Base-by-base conservation (phyloP, 176 grass and related monocot species). In the Phragmites australis region DNA sequence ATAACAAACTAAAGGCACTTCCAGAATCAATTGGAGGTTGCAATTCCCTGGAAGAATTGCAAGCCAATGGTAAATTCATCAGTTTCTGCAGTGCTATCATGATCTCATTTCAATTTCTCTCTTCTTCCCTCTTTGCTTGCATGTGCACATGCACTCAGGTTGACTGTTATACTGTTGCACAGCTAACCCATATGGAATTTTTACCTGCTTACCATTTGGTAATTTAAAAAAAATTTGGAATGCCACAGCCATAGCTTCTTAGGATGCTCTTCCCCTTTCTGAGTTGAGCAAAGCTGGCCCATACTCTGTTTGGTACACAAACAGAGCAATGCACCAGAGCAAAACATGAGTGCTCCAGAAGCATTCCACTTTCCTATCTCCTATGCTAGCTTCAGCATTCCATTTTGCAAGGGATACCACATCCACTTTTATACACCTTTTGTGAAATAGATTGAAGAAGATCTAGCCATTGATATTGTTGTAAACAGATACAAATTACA, bases 21-120 rank as follows among this genome's bases (percentile, higher is more conserved):
- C 96, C 96, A 17, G 92, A 93, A 71, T 91, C 96, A 89, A 98
- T 98, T 42, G 96, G 92, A 69, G 66, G 72, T 29, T 98, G 96
- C 82, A 84, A 56, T 78, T 88, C 92, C 65, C 89, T 98, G 61
- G 96, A 98, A 88, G 92, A 98, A 86, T 81, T 98, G 50, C 96
- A 95, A 37, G 96, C 92, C 57, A 93, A 89, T 87, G 96, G 96
- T 95, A 93, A 48, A 46, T 54, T 34, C 6, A 31, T 42, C 70
- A 13, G 14, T 60, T 85, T 71, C 65, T 49, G 40, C 77, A 53
- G 55, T 54, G 49, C 44, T 37, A 64, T 14, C 48, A 54, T 34
- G 10, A 77, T 77, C 9, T 32, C n/a, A 54, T 82, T 45, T 70
- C 31, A 58, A 4, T 77, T 50, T 62, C 10, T 15, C 39, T 21